Conservation (phyloP, 352 stramenopile species). For the Thraustochytrium sp. region DNA sequence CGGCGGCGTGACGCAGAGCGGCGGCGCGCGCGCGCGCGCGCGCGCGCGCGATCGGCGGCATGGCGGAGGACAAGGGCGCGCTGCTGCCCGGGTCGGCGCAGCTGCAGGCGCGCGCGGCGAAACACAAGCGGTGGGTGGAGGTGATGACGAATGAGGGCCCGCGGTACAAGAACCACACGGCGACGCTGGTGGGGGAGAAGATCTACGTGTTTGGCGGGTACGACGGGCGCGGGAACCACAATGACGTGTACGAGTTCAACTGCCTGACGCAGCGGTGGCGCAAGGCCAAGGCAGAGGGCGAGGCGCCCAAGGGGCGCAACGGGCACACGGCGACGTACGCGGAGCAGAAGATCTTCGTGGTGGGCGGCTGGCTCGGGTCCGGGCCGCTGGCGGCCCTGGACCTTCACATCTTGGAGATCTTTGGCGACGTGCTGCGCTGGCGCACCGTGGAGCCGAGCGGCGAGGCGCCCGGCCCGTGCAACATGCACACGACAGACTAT, state of each 20-base stretch:
- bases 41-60: too few relatives aligned
- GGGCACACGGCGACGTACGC: constrained; percentile 88
- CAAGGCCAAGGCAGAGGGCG: constrained; percentile 52
- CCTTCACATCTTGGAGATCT: constrained; percentile 80
- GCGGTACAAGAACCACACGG: constrained; percentile 72
- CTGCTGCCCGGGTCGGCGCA: not conserved
- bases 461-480: constrained; percentile 75
- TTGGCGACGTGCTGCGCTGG: constrained; percentile 53
- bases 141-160: not conserved
- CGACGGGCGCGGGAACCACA: constrained; percentile 87
- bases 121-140: not conserved
- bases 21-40: too few relatives aligned
- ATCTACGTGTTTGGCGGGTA: constrained; percentile 83
- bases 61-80: not conserved
- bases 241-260: constrained; percentile 77
- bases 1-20: too few relatives aligned
- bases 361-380: constrained; percentile 86
- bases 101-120: not conserved
- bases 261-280: constrained; percentile 63
- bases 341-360: constrained; percentile 78
- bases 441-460: constrained; percentile 54
- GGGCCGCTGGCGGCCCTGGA: constrained; percentile 82
- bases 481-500: constrained; percentile 95
- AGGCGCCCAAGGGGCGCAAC: constrained; percentile 66
- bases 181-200: constrained; percentile 45